Evolutionary conservation across 768 basidiomycete species (phyloP).

Genomic region (Auricularia sp.): DNA sequence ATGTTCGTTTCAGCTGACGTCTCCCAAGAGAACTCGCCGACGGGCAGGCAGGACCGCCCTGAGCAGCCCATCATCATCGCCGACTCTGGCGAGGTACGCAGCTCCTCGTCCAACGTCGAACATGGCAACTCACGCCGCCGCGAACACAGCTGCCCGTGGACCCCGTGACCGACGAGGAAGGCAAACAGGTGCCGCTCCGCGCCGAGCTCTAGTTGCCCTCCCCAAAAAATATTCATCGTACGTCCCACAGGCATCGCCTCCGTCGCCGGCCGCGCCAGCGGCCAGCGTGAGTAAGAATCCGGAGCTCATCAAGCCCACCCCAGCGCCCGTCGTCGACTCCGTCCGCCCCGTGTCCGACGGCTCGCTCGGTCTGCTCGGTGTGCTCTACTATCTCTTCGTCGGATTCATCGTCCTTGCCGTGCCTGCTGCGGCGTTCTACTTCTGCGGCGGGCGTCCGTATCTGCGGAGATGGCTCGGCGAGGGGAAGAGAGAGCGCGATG

Average conservation of each 20-base stretch:
- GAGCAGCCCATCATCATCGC: conserved; percentile 65
- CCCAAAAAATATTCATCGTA: background rate
- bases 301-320: background rate
- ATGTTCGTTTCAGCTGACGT: background rate
- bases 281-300: no score
- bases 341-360: background rate
- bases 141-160: conserved; percentile 28
- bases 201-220: conserved; percentile 67
- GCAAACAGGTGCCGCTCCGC: conserved; percentile 86
- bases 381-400: background rate
- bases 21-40: conserved; percentile 60
- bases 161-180: conserved; percentile 44
- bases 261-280: background rate
- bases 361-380: background rate
- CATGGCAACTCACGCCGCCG: background rate
- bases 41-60: conserved; percentile 64
- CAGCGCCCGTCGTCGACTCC: background rate
- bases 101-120: background rate
- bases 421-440: background rate
- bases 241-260: background rate
- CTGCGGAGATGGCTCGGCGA: background rate
- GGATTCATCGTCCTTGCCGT: background rate
- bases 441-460: background rate
- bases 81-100: conserved; percentile 76
- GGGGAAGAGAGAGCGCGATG: background rate